These are phyloP conservation scores for Stagonosporopsis rhizophila DNA, from an alignment of 2,329 filamentous ascomycete species.

Conservation along the genomic window DNA sequence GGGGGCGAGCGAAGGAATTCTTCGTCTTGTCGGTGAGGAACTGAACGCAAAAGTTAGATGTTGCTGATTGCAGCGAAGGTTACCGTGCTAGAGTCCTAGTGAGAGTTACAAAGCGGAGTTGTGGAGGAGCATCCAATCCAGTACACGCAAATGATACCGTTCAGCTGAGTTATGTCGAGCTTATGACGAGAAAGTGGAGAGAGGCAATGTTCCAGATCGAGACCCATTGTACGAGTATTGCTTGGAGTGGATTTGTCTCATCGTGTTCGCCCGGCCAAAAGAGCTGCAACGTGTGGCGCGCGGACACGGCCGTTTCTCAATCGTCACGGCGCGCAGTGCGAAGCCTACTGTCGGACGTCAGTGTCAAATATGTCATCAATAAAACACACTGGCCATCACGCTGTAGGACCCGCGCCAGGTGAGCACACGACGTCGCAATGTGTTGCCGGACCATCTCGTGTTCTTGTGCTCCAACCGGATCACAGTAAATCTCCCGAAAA, in stretches of 20 bases:
- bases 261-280: slow-evolving; percentile 23
- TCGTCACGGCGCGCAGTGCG: slow-evolving; percentile 19
- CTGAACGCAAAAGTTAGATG: slow-evolving; percentile 13
- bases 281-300: slow-evolving; percentile 5
- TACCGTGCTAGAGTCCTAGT: slow-evolving; percentile 11
- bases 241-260: slow-evolving; percentile 26
- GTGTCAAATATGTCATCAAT: slow-evolving; percentile 21
- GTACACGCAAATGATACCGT: slow-evolving; percentile 11
- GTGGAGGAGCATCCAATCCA: slow-evolving; percentile 11
- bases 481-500: slow-evolving; percentile 15
- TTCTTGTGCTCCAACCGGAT: slow-evolving; percentile 18
- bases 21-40: slow-evolving; percentile 17
- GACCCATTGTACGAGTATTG: slow-evolving; percentile 3
- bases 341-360: slow-evolving; percentile 16
- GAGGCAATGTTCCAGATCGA: slow-evolving; percentile 27
- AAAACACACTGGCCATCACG: slow-evolving; percentile 3
- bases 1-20: slow-evolving; percentile 3
- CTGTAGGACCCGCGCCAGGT: neutral
- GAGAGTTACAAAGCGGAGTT: slow-evolving; percentile 14
- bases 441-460: slow-evolving; percentile 14
- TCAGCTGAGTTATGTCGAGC: slow-evolving; percentile 27
- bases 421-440: slow-evolving; percentile 15
- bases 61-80: slow-evolving; percentile 14
- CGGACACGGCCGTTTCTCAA: slow-evolving; percentile 40
- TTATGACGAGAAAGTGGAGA: slow-evolving; percentile 30